Base-by-base conservation (phyloP, 345 rosid species). In the Boechera divaricarpa region DNA sequence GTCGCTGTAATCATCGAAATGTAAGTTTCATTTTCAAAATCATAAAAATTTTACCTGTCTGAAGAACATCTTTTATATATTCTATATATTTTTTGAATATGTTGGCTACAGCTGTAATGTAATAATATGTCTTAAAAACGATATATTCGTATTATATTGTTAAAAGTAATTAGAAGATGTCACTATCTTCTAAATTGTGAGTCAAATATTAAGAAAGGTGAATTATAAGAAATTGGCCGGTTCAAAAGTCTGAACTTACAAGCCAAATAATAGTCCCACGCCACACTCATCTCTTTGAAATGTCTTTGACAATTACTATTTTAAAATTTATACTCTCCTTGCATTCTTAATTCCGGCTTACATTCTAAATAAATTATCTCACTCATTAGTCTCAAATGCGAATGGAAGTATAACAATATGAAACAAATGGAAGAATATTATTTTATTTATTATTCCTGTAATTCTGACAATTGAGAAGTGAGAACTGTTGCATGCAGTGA, bases 201-300 rank as follows among this genome's bases (percentile, higher is more conserved):
- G 68, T 65, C 68, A 72, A 72, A 58, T 51, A 32, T 24, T 3
- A 51, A 51, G 74, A 78, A 73, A 73, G 67, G 65, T 42, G 16
- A 39, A 65, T 53, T 7, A 59, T 60, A 72, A 49, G 48, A 77
- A 52, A 79, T 15, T 67, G 69, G 82, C 74, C 78, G 68, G 74
- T 78, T 78, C 70, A 60, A 78, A 72, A 33, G 73, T 60, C 69
- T 78, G 69, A 78, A 59, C 10, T 60, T 78, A 78, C 82, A 73
- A 78, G 82, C 82, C 58, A 78, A 59, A 57, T 32, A 60, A 67
- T 59, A 72, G 65, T 67, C 74, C 74, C 74, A 78, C 77, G 74
- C 74, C 70, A 72, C 64, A 72, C 64, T 66, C 69, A 67, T 73
- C 6, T 15, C 67, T 73, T 42, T 60, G 69, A 78, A 67, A 67